Conservation (phyloP, 495 filamentous ascomycete genomes). For the Gamarada debralockiae region DNA sequence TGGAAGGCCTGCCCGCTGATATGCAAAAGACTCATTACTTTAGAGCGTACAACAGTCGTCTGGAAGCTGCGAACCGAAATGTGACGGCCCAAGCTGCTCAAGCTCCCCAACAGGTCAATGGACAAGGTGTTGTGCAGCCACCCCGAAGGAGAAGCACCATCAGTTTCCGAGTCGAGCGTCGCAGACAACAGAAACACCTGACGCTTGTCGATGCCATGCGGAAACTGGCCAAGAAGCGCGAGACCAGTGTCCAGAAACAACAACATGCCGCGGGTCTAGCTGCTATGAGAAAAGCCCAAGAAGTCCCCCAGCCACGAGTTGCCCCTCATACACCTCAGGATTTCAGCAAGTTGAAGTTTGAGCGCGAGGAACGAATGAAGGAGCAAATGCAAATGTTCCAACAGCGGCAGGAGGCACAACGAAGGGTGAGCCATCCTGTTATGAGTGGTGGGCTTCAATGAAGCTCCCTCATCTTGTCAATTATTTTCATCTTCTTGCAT, state of each 20-base stretch:
- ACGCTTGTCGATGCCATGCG: constrained; percentile 90
- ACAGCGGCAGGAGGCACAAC: constrained; percentile 51
- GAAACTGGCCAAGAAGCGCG: constrained; percentile 90
- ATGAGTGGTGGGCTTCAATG: neutral
- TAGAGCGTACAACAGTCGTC: constrained; percentile 72
- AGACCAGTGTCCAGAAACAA: constrained; percentile 79
- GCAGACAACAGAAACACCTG: constrained; percentile 79
- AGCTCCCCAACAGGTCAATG: constrained; percentile 47
- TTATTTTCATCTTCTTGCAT: constrained; percentile 3
- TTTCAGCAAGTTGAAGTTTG: constrained; percentile 82
- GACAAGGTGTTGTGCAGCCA: constrained; percentile 42
- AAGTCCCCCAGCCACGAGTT: constrained; percentile 53
- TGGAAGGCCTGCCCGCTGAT: constrained; percentile 85
- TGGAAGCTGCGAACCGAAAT: constrained; percentile 74
- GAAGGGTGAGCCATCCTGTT: constrained; percentile 48
- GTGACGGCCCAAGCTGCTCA: constrained; percentile 57
- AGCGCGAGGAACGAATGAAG: constrained; percentile 72
- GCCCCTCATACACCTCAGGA: constrained; percentile 70
- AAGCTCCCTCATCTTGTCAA: constrained; percentile 2
- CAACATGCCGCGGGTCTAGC: constrained; percentile 70
- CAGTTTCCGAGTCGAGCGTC: constrained; percentile 75
- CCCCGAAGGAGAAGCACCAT: constrained; percentile 63
- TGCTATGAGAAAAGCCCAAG: constrained; percentile 67
- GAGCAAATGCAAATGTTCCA: constrained; percentile 70
- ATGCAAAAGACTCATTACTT: constrained; percentile 95